A percentile compares a stretch with the other conserved stretches of the same genome.
Evolutionary conservation across 2,329 filamentous ascomycete genomes (phyloP).

Genomic region (Xylariaceae sp.): DNA sequence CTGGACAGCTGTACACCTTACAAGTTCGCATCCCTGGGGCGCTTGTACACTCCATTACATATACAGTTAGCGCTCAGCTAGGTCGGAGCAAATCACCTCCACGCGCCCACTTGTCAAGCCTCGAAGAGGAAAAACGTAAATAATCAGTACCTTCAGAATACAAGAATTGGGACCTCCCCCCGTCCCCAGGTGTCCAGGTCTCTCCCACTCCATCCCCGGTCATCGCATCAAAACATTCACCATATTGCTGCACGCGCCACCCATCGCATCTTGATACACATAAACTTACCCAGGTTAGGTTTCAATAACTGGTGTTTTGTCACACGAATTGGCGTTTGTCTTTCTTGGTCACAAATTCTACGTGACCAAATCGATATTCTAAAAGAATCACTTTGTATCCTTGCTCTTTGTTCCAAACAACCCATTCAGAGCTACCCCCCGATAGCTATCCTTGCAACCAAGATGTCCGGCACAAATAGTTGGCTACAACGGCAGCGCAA

Average conservation of each 20-base stretch:
- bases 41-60: too few species aligned
- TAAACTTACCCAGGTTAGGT: too few species aligned
- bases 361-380: slow-evolving; percentile 30
- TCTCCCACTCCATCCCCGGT: slow-evolving; percentile 11
- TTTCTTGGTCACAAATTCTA: slow-evolving; percentile 29
- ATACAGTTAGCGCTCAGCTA: too few species aligned
- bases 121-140: slow-evolving; percentile 15
- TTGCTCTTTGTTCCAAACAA: slow-evolving; percentile 6
- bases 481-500: slow-evolving; percentile 82
- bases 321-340: too few species aligned
- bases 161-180: neutral
- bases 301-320: too few species aligned
- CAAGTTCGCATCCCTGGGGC: too few species aligned
- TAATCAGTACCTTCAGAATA: slow-evolving; percentile 4
- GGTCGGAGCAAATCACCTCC: slow-evolving; percentile 3
- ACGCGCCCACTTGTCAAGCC: slow-evolving; percentile 1
- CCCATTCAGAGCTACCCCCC: too few species aligned
- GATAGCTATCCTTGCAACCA: too few species aligned
- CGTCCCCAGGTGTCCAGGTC: slow-evolving; percentile 10
- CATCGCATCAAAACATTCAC: slow-evolving; percentile 14
- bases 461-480: slow-evolving; percentile 60
- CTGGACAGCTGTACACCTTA: too few species aligned
- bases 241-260: slow-evolving; percentile 15
- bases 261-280: slow-evolving; percentile 9
- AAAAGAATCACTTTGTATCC: slow-evolving; percentile 10